These are phyloP conservation scores for Candida sojae DNA, from an alignment of 1,139 yeast species.

Conservation along the genomic window DNA sequence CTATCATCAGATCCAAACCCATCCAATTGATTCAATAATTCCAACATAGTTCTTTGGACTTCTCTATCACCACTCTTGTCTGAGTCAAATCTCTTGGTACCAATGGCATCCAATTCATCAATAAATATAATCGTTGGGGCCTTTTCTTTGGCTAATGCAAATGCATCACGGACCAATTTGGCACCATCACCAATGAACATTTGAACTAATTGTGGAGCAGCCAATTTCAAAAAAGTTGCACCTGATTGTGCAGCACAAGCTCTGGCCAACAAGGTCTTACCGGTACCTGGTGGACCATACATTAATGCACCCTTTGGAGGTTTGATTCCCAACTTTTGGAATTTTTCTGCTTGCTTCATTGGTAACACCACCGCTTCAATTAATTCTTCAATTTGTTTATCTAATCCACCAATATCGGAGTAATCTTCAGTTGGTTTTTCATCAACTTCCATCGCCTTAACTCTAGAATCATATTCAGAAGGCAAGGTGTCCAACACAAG, in stretches of 20 bases:
- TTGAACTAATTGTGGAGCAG: slow-evolving; percentile 98
- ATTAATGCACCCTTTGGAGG: slow-evolving; percentile 98
- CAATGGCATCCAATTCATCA: slow-evolving; percentile 98
- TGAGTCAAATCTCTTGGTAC: slow-evolving; percentile 96
- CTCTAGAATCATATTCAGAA: slow-evolving; percentile 95
- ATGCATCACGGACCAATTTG: slow-evolving; percentile 95
- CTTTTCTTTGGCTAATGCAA: slow-evolving; percentile 97
- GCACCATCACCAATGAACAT: slow-evolving; percentile 99
- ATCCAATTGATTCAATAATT: slow-evolving; percentile 91
- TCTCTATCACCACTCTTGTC: slow-evolving; percentile 98
- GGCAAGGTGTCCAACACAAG: slow-evolving; percentile 92
- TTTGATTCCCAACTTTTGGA: slow-evolving; percentile 87
- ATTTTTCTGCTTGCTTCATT: slow-evolving; percentile 97
- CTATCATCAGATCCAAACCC: slow-evolving; percentile 98
- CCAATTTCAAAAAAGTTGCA: slow-evolving; percentile 94
- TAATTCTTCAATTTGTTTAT: slow-evolving; percentile 95
- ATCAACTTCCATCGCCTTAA: slow-evolving; percentile 99
- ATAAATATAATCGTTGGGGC: slow-evolving; percentile 97
- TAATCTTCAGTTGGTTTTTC: slow-evolving; percentile 97
- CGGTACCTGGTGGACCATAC: slow-evolving; percentile 99
- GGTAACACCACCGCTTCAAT: slow-evolving; percentile 98
- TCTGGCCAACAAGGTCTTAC: slow-evolving; percentile 93
- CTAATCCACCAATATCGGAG: slow-evolving; percentile 96
- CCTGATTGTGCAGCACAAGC: slow-evolving; percentile 99
- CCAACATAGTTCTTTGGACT: slow-evolving; percentile 99